Evolutionary conservation across 352 stramenopile species (phyloP).

Genomic region (Phytophthora cactorum): DNA sequence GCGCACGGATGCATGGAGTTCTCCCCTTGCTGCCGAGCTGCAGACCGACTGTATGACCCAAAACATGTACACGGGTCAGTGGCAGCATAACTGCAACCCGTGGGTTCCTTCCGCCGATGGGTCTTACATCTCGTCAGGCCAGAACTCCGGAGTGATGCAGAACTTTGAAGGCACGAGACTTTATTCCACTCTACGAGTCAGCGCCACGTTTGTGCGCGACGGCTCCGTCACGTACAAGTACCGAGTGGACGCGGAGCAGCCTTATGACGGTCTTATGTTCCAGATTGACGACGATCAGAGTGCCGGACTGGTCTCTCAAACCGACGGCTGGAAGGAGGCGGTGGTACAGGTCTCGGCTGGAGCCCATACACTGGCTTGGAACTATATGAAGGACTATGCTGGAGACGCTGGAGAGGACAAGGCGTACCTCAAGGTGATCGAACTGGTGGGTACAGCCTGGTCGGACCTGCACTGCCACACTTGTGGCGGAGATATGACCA

Average conservation of each 20-base stretch:
- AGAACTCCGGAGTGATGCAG: conserved; percentile 74
- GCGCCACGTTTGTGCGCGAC: conserved; percentile 75
- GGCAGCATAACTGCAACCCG: conserved; percentile 76
- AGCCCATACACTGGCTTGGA: conserved; percentile 77
- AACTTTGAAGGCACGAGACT: conserved; percentile 68
- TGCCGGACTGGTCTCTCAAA: conserved; percentile 61
- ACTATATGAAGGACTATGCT: conserved; percentile 83
- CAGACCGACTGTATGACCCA: conserved; percentile 79
- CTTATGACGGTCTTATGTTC: conserved; percentile 82
- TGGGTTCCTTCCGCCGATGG: conserved; percentile 68
- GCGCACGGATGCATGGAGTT: conserved; percentile 70
- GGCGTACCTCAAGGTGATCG: conserved; percentile 79
- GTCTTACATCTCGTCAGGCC: conserved; percentile 66
- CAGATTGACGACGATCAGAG: conserved; percentile 69
- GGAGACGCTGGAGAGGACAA: conserved; percentile 75
- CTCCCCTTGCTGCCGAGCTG: conserved; percentile 62
- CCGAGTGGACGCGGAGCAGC: conserved; percentile 70
- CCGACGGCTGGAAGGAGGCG: conserved; percentile 74
- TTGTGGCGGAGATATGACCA: conserved; percentile 81
- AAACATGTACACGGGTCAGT: conserved; percentile 79
- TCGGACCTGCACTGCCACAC: conserved; percentile 77
- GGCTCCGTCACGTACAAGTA: conserved; percentile 83
- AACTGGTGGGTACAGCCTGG: conserved; percentile 81
- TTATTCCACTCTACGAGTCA: conserved; percentile 79
- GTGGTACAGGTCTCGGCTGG: conserved; percentile 60